phyloP scores from a whole-genome alignment of 331 rosid genomes.

The Pyracantha coccinea region DNA sequence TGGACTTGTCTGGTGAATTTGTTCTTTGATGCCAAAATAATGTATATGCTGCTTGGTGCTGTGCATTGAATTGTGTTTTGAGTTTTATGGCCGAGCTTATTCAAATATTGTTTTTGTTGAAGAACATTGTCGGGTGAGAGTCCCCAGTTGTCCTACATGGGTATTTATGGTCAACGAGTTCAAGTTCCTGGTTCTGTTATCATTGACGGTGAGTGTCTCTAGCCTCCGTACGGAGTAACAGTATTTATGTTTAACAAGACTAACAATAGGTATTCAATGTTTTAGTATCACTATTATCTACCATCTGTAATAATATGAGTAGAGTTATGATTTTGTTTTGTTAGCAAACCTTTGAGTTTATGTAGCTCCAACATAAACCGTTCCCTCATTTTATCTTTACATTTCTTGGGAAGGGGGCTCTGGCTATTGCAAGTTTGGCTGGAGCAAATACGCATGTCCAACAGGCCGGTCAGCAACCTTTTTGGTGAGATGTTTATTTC shows the following conservation, averaged over 20 bases:
- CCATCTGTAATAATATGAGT: neutral
- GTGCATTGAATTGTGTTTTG: neutral
- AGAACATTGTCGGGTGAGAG: constrained; percentile 27
- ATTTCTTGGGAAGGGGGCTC: constrained; percentile 57
- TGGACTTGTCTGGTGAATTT: neutral
- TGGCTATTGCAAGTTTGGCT: constrained; percentile 88
- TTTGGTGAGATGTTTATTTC: constrained; percentile 41
- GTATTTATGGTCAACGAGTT: constrained; percentile 48
- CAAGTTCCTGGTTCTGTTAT: constrained; percentile 61
- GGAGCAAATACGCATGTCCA: constrained; percentile 58
- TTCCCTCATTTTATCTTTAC: constrained; percentile 5
- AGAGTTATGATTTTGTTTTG: neutral
- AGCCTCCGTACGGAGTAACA: neutral
- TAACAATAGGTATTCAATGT: neutral
- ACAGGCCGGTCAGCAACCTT: constrained; percentile 59
- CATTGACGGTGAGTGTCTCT: constrained; percentile 57
- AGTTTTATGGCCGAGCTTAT: neutral
- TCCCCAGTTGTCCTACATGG: constrained; percentile 44
- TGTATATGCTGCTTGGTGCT: neutral
- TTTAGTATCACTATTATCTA: neutral
- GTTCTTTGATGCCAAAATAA: neutral
- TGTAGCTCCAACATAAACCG: neutral
- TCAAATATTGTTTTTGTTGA: constrained; percentile 8
- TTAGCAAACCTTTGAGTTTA: neutral
- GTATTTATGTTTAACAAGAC: neutral